Base-by-base conservation (phyloP, 169 alveolate species). In the Plasmodium falciparum region DNA sequence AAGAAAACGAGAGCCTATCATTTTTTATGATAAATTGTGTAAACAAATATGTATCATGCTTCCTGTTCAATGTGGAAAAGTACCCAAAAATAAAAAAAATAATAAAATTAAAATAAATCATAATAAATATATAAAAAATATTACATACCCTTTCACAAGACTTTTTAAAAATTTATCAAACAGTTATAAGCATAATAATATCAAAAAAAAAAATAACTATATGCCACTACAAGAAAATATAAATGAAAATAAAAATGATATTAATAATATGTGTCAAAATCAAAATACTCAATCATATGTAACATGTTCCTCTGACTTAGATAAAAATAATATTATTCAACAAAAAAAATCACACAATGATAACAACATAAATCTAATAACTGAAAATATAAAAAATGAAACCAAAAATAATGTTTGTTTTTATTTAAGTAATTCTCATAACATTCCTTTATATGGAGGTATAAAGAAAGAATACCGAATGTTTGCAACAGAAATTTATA, bases 1-100 rank as follows among this genome's bases (percentile, higher is more conserved):
- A 3, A 73, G 61, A 26, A 74, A 63, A 43, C 90, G 86, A 73
- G 96, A 93, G 75, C 94, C 96, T 13, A 47, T 88, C 5, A 92
- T 93, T 50, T 80, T 58, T 59, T 93, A 88, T 56, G 94, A 93
- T 62, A 88, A 80, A 45, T 74, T 47, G 6, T 58, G 45, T 43
- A 89, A 88, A 29, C 73, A 58, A 29, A 78, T 93, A 17, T 78
- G 88, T 45, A 65, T 93, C 17, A 65, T 93, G 13, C 89, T 92
- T 3, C 93, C 94, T 12, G 80, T 39, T 39, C 47, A 86, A 49
- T 49, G 33, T 86, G 74, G 47, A 39, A 5, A 6, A 6, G 47
- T 29, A 13, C 49, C 5, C 29, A 22, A 43, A 74, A 78, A 15
- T 56, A 74, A 62, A 54, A 49, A 59, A 88, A 65, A 39, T 39